phyloP scores from a whole-genome alignment of 345 rosid species.

The Sonneratia alba region DNA sequence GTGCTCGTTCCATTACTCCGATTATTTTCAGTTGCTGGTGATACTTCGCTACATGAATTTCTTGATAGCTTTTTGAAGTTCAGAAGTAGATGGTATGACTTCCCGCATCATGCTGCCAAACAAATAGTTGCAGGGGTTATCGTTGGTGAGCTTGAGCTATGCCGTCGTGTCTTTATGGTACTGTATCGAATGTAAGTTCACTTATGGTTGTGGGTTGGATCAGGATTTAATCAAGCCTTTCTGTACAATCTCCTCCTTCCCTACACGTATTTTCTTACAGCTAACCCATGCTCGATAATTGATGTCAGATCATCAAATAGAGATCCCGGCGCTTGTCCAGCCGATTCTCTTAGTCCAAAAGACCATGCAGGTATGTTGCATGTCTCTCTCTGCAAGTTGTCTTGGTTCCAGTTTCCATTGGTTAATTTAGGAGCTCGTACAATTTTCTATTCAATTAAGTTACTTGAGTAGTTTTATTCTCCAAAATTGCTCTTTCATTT shows the following conservation, averaged over 20 bases:
- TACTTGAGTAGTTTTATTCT: neutral
- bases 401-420: neutral
- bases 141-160: conserved; percentile 69
- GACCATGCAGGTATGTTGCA: conserved; percentile 63
- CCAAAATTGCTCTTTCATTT: neutral
- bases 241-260: neutral
- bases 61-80: conserved; percentile 70
- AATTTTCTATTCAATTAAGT: neutral
- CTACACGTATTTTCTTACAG: neutral
- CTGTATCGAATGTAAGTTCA: conserved; percentile 77
- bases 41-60: conserved; percentile 63
- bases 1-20: neutral
- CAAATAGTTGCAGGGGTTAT: conserved; percentile 78
- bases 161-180: conserved; percentile 79
- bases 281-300: conserved; percentile 5
- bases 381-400: conserved; percentile 1
- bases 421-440: neutral
- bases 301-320: conserved; percentile 63
- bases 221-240: neutral
- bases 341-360: conserved; percentile 55
- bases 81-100: conserved; percentile 95
- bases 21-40: conserved; percentile 52
- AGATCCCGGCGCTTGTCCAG: conserved; percentile 73
- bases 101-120: conserved; percentile 75
- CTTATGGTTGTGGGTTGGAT: neutral